phyloP scores from a whole-genome alignment of 2,329 filamentous ascomycete genomes.

The Exophiala sp. region DNA sequence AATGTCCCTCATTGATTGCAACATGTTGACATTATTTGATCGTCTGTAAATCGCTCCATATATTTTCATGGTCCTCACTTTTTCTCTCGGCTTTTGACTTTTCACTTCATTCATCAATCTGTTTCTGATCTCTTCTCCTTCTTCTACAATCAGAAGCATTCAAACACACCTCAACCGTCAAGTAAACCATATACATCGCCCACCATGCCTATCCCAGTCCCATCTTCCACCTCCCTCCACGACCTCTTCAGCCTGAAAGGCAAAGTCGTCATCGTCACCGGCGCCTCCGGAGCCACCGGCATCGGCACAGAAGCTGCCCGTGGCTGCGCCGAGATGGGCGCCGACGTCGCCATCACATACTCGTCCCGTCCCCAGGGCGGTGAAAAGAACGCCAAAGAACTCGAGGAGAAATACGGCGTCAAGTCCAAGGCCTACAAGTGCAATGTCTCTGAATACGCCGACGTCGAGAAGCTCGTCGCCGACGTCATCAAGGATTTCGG shows the following conservation, averaged over 20 bases:
- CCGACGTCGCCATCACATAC: conserved; percentile 65
- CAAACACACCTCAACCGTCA: not conserved
- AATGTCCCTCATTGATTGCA: no score
- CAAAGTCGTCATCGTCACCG: conserved; percentile 47
- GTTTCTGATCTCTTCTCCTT: not conserved
- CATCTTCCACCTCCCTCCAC: conserved; percentile 30
- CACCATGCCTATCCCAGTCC: conserved; percentile 28
- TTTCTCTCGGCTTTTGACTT: not conserved
- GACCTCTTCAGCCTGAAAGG: conserved; percentile 49
- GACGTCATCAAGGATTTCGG: conserved; percentile 66
- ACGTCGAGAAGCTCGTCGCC: conserved; percentile 55
- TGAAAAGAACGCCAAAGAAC: conserved; percentile 63
- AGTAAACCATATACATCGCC: not conserved
- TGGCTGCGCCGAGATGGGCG: conserved; percentile 62
- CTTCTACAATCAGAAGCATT: not conserved
- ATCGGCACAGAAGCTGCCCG: conserved; percentile 67
- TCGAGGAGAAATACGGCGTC: conserved; percentile 58
- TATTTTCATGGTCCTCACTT: conserved; percentile 1
- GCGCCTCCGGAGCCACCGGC: conserved; percentile 50
- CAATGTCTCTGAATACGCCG: conserved; percentile 56
- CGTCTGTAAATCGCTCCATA: not conserved
- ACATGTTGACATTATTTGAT: not conserved
- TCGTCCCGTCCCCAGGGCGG: conserved; percentile 59
- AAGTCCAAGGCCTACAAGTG: conserved; percentile 67
- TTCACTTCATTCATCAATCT: not conserved